Percentiles rank a stretch among this genome's conserved stretches.
phyloP scores from a whole-genome alignment of 495 filamentous ascomycete genomes.

The Aspergillus conjunctus region DNA sequence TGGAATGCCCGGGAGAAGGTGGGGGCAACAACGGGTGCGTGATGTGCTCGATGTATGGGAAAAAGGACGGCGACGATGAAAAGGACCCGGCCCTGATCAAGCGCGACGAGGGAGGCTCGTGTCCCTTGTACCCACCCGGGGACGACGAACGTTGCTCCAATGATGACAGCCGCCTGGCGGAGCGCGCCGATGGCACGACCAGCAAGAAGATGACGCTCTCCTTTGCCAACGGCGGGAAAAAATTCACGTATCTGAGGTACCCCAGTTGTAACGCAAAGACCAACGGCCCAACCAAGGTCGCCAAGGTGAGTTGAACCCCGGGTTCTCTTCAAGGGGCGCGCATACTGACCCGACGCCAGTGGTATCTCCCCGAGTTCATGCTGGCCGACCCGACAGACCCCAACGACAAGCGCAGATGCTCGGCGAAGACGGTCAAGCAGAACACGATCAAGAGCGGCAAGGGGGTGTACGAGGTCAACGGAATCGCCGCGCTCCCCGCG shows the following conservation, averaged over 20 bases:
- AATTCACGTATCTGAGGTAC: constrained; percentile 3
- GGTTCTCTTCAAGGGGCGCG: neutral
- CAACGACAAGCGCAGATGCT: constrained; percentile 4
- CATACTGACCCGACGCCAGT: neutral
- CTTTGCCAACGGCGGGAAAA: neutral
- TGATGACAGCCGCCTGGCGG: neutral
- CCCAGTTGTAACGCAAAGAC: constrained; percentile 8
- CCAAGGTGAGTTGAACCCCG: neutral
- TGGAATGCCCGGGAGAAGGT: constrained; percentile 4
- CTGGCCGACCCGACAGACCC: neutral
- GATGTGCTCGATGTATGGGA: constrained; percentile 9
- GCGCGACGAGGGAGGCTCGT: constrained; percentile 3
- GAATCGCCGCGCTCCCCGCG: neutral
- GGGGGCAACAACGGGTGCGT: neutral
- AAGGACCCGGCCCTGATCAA: neutral
- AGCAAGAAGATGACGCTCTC: constrained; percentile 6
- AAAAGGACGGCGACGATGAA: neutral
- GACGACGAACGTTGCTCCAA: neutral
- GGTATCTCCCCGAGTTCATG: constrained; percentile 14
- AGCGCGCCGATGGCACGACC: too few relatives aligned
- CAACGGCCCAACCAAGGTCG: constrained; percentile 4
- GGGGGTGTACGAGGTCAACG: neutral
- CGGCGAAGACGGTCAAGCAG: constrained; percentile 4
- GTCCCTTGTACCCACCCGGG: neutral
- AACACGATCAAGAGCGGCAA: neutral